Evolutionary conservation across 306 rosid genomes (phyloP), one percentile per base, ranked within the genome.

Genomic region (Cajanus cajan): DNA sequence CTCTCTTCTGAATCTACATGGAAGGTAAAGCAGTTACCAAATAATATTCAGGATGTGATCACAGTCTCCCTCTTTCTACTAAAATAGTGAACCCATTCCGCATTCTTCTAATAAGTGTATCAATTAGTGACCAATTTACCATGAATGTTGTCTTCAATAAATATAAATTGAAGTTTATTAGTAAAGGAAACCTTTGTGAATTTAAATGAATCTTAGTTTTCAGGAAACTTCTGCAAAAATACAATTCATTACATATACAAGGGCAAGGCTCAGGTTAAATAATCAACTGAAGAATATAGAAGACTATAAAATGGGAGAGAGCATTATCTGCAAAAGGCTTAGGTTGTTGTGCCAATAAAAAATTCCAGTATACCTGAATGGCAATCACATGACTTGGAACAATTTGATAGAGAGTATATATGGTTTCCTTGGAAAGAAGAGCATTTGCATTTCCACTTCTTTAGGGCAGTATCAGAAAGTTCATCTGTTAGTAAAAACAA

Each of bases 341-440:
- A 79, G 51, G 14, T 82, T 33, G 77, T 62, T 64, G 25, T 54
- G 64, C 82, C 82, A 80, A 69, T 15, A 21, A 69, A 74, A 59
- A 54, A 65, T 77, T 21, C 78, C 52, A 71, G 73, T 84, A 77
- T 88, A 95, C 98, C 99, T 86, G 81, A 87, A 74, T 69, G 90
- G 79, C 99, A 95, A 67, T 86, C 88, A 82, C 99, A 95, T 80
- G 96, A 93, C 13, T 90, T 68, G 41, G 98, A 88, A 87, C 99
- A 95, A 83, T 93, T 88, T 59, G 89, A 87, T 80, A 84, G 84
- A 65, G 88, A 45, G 77, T 73, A 68, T 77, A 69, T 87, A 44
- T n/a, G 89, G 61, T 86, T 84, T 44, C 81, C 90, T 77, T 80
- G 89, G 65, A 84, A 58, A 19, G 79, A 79, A 79, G 81, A 74